Evolutionary conservation across 257 asterid species (phyloP).

Genomic region (Salvia miltiorrhiza): DNA sequence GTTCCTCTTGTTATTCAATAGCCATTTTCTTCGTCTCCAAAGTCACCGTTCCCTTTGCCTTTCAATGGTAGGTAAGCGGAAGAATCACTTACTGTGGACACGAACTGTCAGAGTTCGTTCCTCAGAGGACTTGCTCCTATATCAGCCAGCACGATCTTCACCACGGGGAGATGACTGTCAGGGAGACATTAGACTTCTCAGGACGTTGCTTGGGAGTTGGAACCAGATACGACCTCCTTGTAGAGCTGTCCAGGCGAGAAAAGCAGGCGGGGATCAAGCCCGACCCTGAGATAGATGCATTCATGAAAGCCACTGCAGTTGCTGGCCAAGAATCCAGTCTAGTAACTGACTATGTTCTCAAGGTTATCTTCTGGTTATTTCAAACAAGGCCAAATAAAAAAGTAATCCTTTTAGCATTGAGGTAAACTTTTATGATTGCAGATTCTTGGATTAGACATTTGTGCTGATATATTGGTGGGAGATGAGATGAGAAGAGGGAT

Average conservation of each 20-base stretch:
- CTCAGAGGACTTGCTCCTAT: constrained; percentile 87
- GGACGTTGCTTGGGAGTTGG: constrained; percentile 97
- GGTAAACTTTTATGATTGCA: constrained; percentile 24
- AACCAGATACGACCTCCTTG: constrained; percentile 79
- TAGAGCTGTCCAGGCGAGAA: constrained; percentile 74
- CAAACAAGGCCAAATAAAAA: background rate
- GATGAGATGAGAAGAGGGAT: constrained; percentile 93
- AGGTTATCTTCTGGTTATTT: constrained; percentile 43
- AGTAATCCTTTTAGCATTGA: background rate
- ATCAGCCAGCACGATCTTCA: constrained; percentile 91
- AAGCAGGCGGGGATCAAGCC: constrained; percentile 84
- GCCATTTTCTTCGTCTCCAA: background rate
- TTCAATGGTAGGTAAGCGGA: constrained; percentile 50
- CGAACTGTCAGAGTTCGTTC: constrained; percentile 70
- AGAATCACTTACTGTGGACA: constrained; percentile 84
- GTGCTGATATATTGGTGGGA: constrained; percentile 89
- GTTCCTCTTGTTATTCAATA: background rate
- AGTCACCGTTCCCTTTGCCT: constrained; percentile 1
- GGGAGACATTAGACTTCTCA: constrained; percentile 77
- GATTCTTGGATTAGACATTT: constrained; percentile 93
- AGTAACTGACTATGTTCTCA: constrained; percentile 82
- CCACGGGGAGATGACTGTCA: constrained; percentile 93
- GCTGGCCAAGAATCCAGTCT: constrained; percentile 84
- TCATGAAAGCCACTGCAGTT: constrained; percentile 93
- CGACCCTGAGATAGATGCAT: constrained; percentile 84